Conservation (phyloP, 345 rosid genomes). For the Rhodamnia rubescens region DNA sequence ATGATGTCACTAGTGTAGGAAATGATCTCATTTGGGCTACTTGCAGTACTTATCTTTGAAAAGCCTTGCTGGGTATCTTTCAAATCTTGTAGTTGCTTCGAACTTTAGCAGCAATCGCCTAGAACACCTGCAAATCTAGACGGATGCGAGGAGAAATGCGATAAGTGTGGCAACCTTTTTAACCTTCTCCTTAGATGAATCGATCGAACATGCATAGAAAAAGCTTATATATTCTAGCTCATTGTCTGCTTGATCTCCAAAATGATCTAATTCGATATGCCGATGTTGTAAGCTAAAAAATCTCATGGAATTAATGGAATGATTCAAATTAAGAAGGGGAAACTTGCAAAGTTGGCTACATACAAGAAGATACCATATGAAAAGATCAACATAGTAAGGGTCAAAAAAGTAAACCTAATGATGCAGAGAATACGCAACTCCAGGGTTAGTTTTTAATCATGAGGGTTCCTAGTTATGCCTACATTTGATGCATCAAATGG, state of each 20-base stretch:
- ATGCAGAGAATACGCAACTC: neutral
- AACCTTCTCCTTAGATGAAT: neutral
- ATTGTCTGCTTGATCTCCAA: neutral
- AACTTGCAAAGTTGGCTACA: too few species aligned
- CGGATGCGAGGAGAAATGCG: neutral
- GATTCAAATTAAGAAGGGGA: too few species aligned
- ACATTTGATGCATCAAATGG: neutral
- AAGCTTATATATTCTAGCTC: neutral
- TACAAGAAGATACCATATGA: too few species aligned
- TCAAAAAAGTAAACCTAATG: too few species aligned
- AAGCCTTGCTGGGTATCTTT: neutral
- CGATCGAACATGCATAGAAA: neutral
- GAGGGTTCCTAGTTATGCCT: neutral
- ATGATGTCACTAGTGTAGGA: too few species aligned
- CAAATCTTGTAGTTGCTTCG: too few species aligned
- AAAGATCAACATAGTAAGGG: too few species aligned
- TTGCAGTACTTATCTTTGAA: neutral
- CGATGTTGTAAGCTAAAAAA: too few species aligned
- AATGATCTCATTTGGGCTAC: neutral
- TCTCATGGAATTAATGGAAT: too few species aligned
- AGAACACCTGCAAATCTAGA: neutral
- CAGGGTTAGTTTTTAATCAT: neutral
- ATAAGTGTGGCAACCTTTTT: neutral
- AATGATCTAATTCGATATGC: neutral
- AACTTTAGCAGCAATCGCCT: neutral